These are phyloP conservation scores for Yamadazyma diddensiae DNA, from an alignment of 1,139 yeast genomes.

Conservation along the genomic window DNA sequence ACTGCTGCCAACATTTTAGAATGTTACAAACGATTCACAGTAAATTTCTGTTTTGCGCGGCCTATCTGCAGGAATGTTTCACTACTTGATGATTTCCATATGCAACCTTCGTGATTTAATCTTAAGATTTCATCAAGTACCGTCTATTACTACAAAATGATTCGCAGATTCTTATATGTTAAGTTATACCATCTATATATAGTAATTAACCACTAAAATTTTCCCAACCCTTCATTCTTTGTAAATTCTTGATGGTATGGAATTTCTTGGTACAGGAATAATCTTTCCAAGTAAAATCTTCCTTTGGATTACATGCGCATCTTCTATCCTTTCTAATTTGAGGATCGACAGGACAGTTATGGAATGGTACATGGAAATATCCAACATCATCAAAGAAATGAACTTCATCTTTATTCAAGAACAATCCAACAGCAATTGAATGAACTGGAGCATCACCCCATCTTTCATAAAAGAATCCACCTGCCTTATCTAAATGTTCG, in stretches of 20 bases:
- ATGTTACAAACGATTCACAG: background rate
- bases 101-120: no score
- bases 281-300: slow-evolving; percentile 75
- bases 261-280: slow-evolving; percentile 81
- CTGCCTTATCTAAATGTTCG: slow-evolving; percentile 68
- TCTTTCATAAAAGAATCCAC: slow-evolving; percentile 88
- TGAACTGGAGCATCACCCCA: slow-evolving; percentile 96
- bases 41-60: background rate
- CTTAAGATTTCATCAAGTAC: background rate
- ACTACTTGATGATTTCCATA: background rate
- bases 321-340: slow-evolving; percentile 49
- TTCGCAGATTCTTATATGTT: no score
- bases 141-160: no score
- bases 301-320: slow-evolving; percentile 69
- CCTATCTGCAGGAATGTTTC: slow-evolving; percentile 3
- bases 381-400: slow-evolving; percentile 85
- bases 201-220: slow-evolving; percentile 35
- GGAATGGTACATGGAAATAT: slow-evolving; percentile 75
- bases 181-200: background rate
- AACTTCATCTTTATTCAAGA: slow-evolving; percentile 61
- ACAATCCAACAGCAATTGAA: slow-evolving; percentile 79
- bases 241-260: slow-evolving; percentile 58
- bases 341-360: slow-evolving; percentile 71
- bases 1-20: background rate
- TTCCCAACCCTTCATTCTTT: slow-evolving; percentile 79